phyloP scores from a whole-genome alignment of 1,284 basidiomycete genomes.

The Bondarzewia mesenterica region DNA sequence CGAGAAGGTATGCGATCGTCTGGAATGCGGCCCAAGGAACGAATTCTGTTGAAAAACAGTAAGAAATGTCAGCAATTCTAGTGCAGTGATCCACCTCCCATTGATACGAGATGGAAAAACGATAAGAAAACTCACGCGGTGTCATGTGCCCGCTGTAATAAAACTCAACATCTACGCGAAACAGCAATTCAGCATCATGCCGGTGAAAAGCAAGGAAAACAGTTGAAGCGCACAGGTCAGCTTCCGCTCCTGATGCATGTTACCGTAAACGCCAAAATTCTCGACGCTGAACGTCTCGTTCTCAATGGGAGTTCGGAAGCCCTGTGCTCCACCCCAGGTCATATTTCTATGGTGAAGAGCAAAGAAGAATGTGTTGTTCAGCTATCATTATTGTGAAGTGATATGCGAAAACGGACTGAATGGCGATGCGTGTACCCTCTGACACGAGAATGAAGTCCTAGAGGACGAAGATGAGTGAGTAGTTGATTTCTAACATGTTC shows the following conservation, averaged over 20 bases:
- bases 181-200: not conserved
- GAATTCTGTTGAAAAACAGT: conserved; percentile 37
- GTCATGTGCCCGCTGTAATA: conserved; percentile 54
- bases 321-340: conserved; percentile 32
- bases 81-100: not conserved
- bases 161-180: conserved; percentile 40
- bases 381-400: not conserved
- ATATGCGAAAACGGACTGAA: conserved; percentile 31
- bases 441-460: conserved; percentile 49
- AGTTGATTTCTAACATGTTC: not conserved
- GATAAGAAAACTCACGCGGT: conserved; percentile 47
- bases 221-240: conserved; percentile 23
- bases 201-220: no score
- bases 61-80: not conserved
- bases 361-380: not conserved
- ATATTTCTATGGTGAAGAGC: conserved; percentile 22
- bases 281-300: conserved; percentile 26
- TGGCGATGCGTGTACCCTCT: conserved; percentile 52
- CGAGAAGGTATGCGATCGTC: conserved; percentile 41
- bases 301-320: conserved; percentile 31
- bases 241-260: conserved; percentile 27
- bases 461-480: not conserved
- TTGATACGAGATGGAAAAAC: conserved; percentile 1
- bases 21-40: conserved; percentile 50
- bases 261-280: conserved; percentile 28